phyloP scores from a whole-genome alignment of 768 basidiomycete species.

The Macrolepiota fuliginosa region DNA sequence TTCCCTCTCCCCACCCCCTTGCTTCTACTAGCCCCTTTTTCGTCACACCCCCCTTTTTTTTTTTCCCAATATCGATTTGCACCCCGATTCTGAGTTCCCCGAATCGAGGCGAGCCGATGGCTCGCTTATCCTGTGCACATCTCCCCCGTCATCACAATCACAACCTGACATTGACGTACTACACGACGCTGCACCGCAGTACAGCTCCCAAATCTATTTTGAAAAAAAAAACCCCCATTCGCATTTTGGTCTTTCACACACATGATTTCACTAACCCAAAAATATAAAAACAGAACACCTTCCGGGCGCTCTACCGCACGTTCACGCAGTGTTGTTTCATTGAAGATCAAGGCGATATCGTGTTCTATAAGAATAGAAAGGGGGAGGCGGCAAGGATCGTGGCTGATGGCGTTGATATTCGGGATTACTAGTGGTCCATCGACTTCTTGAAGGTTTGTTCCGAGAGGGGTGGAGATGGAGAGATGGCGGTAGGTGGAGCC shows the following conservation, averaged over 20 bases:
- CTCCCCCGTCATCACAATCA: no score
- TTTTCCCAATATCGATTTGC: no score
- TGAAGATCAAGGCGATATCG: conserved; percentile 59
- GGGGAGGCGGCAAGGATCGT: conserved; percentile 39
- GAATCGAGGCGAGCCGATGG: not conserved
- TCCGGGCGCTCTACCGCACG: conserved; percentile 57
- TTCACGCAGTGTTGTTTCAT: conserved; percentile 63
- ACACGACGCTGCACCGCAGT: no score
- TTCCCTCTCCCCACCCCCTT: not conserved
- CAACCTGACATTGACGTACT: no score
- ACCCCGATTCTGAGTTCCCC: not conserved
- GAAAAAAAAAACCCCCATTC: no score
- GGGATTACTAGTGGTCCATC: not conserved
- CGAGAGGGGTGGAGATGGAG: no score
- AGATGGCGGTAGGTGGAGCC: no score
- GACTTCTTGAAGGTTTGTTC: no score
- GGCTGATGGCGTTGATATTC: conserved; percentile 19
- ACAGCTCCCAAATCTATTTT: no score
- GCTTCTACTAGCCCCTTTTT: not conserved
- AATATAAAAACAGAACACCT: conserved; percentile 45
- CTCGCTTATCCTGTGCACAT: not conserved
- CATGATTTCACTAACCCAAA: no score
- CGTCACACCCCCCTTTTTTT: no score
- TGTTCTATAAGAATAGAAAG: conserved; percentile 58
- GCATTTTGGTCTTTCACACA: not conserved